phyloP scores from a whole-genome alignment of 306 rosid species.

The Cucumis hystrix region DNA sequence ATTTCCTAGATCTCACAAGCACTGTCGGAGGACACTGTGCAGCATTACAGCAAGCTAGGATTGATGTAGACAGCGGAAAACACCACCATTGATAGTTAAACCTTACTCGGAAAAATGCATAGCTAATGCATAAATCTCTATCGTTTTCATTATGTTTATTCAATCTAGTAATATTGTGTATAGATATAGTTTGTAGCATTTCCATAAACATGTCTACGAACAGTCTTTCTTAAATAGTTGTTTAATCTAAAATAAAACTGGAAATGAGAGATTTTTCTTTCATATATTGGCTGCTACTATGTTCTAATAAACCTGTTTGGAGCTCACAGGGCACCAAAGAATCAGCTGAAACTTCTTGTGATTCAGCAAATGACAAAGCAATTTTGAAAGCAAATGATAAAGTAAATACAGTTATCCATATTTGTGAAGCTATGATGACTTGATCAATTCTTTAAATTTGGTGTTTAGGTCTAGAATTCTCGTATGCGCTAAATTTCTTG shows the following conservation, averaged over 20 bases:
- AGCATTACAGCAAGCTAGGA: not conserved
- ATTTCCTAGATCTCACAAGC: not conserved
- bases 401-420: slow-evolving; percentile 17
- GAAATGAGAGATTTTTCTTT: not conserved
- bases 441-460: not conserved
- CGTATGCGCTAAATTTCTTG: too few species aligned
- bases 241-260: not conserved
- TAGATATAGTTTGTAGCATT: not conserved
- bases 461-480: slow-evolving; percentile 52
- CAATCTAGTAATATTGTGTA: not conserved
- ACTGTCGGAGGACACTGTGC: not conserved
- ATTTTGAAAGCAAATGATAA: slow-evolving; percentile 48
- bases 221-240: not conserved
- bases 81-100: not conserved
- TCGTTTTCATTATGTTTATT: not conserved
- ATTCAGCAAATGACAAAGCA: slow-evolving; percentile 58
- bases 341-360: slow-evolving; percentile 64
- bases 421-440: not conserved
- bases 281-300: not conserved
- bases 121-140: not conserved
- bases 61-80: not conserved
- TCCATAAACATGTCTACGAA: not conserved
- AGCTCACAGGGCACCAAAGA: slow-evolving; percentile 51
- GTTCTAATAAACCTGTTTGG: slow-evolving; percentile 10
- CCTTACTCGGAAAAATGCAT: not conserved